Evolutionary conservation across 257 asterid genomes (phyloP).

Genomic region (Solanum arcanum): DNA sequence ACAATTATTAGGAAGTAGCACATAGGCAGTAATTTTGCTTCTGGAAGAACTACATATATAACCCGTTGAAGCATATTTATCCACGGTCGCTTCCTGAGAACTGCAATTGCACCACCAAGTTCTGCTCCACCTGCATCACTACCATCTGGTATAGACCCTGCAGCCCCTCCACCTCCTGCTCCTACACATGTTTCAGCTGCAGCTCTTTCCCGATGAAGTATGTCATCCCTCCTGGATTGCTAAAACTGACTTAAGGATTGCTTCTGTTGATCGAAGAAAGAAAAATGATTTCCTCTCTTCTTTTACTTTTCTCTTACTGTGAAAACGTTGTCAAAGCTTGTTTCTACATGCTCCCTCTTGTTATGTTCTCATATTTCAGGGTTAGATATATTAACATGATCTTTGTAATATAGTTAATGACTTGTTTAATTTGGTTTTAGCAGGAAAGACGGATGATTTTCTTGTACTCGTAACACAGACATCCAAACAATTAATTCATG

Average conservation of each 20-base stretch:
- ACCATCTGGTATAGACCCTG: slow-evolving; percentile 22
- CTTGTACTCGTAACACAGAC: not conserved
- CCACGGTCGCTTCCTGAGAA: slow-evolving; percentile 80
- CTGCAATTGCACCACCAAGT: slow-evolving; percentile 30
- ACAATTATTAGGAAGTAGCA: slow-evolving; percentile 62
- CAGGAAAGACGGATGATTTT: slow-evolving; percentile 59
- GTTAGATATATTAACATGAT: not conserved
- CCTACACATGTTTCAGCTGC: slow-evolving; percentile 37
- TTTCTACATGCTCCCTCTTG: not conserved
- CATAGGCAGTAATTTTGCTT: slow-evolving; percentile 90
- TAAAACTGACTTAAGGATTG: slow-evolving; percentile 58
- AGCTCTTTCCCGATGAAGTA: slow-evolving; percentile 61
- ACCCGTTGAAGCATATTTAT: slow-evolving; percentile 86
- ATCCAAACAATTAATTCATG: not conserved
- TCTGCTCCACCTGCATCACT: slow-evolving; percentile 38
- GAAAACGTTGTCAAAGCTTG: not conserved
- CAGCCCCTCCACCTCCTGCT: slow-evolving; percentile 19
- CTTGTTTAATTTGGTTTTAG: not conserved
- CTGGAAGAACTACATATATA: slow-evolving; percentile 91
- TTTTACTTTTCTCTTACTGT: not conserved
- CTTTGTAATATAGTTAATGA: not conserved
- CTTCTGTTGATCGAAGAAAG: slow-evolving; percentile 58
- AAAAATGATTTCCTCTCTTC: slow-evolving; percentile 36
- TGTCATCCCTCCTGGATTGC: slow-evolving; percentile 47
- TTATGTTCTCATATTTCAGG: not conserved